Percentiles rank a stretch among this genome's conserved stretches.
Conservation (phyloP, 2,329 filamentous ascomycete species). For the Chaetomiaceae sp. region DNA sequence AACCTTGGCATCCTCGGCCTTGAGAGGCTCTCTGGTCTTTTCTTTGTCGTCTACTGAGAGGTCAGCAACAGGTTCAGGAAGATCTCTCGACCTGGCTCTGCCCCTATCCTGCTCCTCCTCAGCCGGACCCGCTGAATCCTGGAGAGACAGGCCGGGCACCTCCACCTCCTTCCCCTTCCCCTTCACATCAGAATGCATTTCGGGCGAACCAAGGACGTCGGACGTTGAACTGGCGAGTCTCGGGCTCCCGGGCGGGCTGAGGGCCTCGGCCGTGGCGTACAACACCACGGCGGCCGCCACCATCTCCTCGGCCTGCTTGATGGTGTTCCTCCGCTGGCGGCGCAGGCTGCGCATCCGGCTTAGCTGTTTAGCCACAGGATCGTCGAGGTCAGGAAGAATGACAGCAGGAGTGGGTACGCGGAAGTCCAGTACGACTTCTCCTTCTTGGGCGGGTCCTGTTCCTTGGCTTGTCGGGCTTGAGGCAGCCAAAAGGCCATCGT, state of each 20-base stretch:
- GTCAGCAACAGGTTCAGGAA: constrained; percentile 51
- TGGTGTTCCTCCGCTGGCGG: constrained; percentile 42
- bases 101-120: constrained; percentile 23
- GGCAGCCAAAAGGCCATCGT: constrained; percentile 20
- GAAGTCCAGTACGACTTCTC: constrained; percentile 30
- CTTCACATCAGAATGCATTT: constrained; percentile 28
- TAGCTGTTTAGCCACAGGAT: constrained; percentile 37
- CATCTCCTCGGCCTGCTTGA: constrained; percentile 47
- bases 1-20: constrained; percentile 33
- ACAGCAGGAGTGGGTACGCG: constrained; percentile 45
- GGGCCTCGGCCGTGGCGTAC: constrained; percentile 46
- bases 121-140: constrained; percentile 26
- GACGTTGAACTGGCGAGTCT: constrained; percentile 29
- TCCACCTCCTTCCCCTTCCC: constrained; percentile 28
- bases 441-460: constrained; percentile 22
- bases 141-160: constrained; percentile 17
- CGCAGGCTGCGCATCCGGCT: constrained; percentile 41
- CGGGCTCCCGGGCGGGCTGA: constrained; percentile 40
- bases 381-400: constrained; percentile 41
- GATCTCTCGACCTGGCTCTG: constrained; percentile 33
- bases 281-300: constrained; percentile 52
- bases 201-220: constrained; percentile 29
- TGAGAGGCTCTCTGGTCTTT: constrained; percentile 37
- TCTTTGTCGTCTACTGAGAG: constrained; percentile 47
- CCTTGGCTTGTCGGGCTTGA: constrained; percentile 23